A percentile compares a stretch with the other conserved stretches of the same genome.
Evolutionary conservation across 441 rosid species (phyloP).

Genomic region (Populus trichocarpa): DNA sequence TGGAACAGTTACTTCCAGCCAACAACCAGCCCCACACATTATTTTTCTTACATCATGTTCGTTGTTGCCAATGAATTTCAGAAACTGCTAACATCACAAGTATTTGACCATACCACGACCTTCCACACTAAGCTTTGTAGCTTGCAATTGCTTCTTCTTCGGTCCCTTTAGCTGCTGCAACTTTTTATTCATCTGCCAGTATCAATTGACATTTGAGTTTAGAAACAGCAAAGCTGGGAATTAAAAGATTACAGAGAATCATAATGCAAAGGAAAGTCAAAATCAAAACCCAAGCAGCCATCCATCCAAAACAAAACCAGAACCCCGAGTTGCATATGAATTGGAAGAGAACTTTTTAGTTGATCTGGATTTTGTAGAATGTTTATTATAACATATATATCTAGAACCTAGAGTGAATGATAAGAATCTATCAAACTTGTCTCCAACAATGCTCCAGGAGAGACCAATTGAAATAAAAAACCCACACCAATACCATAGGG

Average conservation of each 20-base stretch:
- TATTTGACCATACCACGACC: constrained; percentile 96
- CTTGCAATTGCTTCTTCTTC: constrained; percentile 87
- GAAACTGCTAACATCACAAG: constrained; percentile 33
- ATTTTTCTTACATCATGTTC: neutral
- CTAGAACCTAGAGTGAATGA: neutral
- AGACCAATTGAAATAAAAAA: neutral
- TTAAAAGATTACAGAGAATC: neutral
- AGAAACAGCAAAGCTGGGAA: neutral
- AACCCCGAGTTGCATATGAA: neutral
- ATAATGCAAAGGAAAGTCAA: neutral
- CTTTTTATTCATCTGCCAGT: constrained; percentile 84
- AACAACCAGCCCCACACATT: neutral
- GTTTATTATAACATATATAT: neutral
- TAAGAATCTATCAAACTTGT: neutral
- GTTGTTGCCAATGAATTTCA: neutral
- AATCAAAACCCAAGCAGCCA: neutral
- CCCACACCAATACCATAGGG: neutral
- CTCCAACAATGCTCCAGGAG: neutral
- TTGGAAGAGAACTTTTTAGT: neutral
- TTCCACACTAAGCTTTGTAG: constrained; percentile 87
- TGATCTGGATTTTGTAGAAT: neutral
- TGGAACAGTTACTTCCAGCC: neutral
- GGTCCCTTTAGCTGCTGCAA: constrained; percentile 96
- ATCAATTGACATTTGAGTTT: neutral
- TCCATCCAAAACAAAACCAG: neutral